phyloP scores from a whole-genome alignment of 2,329 filamentous ascomycete species.

The Elsinoe fawcettii region DNA sequence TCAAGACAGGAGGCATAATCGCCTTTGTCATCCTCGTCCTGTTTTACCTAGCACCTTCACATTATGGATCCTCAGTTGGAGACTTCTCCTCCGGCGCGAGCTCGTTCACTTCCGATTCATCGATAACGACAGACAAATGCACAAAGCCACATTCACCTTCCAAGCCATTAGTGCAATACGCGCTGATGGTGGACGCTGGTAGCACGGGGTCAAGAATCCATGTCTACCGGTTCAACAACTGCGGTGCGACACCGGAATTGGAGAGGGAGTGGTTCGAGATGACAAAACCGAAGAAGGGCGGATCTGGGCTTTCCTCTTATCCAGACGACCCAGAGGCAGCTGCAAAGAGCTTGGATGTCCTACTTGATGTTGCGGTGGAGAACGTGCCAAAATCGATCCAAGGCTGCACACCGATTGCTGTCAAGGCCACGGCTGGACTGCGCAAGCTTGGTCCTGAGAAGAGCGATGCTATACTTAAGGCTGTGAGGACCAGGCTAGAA shows the following conservation, averaged over 20 bases:
- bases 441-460: constrained; percentile 75
- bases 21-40: constrained; percentile 51
- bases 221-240: constrained; percentile 99
- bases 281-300: constrained; percentile 75
- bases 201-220: constrained; percentile 97
- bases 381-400: constrained; percentile 82
- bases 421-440: constrained; percentile 93
- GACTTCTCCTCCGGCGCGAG: constrained; percentile 25
- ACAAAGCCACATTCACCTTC: constrained; percentile 73
- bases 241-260: constrained; percentile 86
- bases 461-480: constrained; percentile 74
- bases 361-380: constrained; percentile 79
- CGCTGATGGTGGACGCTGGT: constrained; percentile 96
- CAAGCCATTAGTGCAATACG: constrained; percentile 94
- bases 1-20: constrained; percentile 56
- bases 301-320: constrained; percentile 78
- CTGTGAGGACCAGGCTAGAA: constrained; percentile 78
- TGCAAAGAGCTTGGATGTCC: constrained; percentile 77
- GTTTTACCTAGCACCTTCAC: constrained; percentile 46
- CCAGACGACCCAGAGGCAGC: constrained; percentile 77
- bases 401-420: constrained; percentile 87
- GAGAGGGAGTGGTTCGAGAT: constrained; percentile 89
- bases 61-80: not conserved
- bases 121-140: constrained; percentile 66
- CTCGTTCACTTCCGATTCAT: constrained; percentile 43